Conservation (phyloP, 441 rosid genomes). For the Erodium chrysanthum region DNA sequence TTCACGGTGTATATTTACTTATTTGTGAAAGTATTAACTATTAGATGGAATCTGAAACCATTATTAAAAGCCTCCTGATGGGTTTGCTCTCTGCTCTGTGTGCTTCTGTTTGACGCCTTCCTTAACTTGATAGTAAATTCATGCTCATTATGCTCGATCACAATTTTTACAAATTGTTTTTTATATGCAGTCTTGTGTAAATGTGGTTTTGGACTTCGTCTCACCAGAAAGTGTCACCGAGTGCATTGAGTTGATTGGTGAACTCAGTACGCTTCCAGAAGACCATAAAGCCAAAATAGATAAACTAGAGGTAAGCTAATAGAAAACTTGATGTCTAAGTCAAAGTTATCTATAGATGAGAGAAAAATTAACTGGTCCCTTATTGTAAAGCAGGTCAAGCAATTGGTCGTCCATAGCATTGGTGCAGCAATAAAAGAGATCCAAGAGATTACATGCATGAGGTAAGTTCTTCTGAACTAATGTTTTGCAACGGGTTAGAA, state of each 20-base stretch:
- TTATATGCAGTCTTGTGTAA: constrained; percentile 72
- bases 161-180: constrained; percentile 9
- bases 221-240: constrained; percentile 73
- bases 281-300: constrained; percentile 55
- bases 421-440: constrained; percentile 61
- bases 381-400: constrained; percentile 53
- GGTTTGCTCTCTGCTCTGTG: neutral
- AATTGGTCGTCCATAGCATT: constrained; percentile 64
- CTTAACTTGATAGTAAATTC: neutral
- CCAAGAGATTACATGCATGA: constrained; percentile 56
- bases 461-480: constrained; percentile 29
- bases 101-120: neutral
- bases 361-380: constrained; percentile 8
- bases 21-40: neutral
- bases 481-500: neutral
- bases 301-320: constrained; percentile 53
- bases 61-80: neutral
- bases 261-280: constrained; percentile 62
- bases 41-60: neutral
- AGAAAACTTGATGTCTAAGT: neutral
- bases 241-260: constrained; percentile 55
- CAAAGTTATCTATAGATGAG: neutral
- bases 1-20: neutral
- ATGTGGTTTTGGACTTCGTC: constrained; percentile 73
- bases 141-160: neutral